Evolutionary conservation across 371 early-diverging fungal species (phyloP), one percentile per base, ranked within the genome.

Genomic region (Zopfochytrium polystomum): DNA sequence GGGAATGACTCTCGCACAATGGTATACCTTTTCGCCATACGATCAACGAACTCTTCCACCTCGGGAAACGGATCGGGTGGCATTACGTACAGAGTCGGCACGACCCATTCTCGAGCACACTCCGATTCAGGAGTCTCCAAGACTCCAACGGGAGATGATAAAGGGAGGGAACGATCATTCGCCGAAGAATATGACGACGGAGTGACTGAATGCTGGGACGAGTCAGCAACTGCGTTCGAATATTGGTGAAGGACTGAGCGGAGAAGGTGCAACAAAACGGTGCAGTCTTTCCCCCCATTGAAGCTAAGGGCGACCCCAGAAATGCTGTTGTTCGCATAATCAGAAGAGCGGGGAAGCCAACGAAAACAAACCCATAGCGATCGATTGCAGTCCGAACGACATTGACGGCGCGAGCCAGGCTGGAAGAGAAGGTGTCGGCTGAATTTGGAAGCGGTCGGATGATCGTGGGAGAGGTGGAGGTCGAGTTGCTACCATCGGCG

Each of bases 251-350:
- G 74, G 2, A 80, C 88, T 1, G 88, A 88, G 9, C 80, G 77
- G 13, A 88, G 82, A 26, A 97, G 74, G 72, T 92, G 89, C 30
- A 97, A 76, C 50, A 96, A 73, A 6, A 93, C 92, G 1, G 95
- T 95, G 75, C 98, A 96, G 72, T 97, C 98, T 72, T 97, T 97
- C 25, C 98, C 98, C 15, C 98, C 98, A 70, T 97, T 97, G 68
- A 94, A 97, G 55, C 90, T 88, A 30, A 97, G 68, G 1, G 90
- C 80, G 5, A 89, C 60, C 0, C 79, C 80, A 4, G 82, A 71
- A 18, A 56, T 35, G 15, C 71, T 67, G 63, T 42, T 11, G n/a
- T 42, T n/a, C n/a, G 11, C n/a, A n/a, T 42, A 11, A 42, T 13
- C n/a, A 11, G 11, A 42, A 42, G 13, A 13, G 42, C 11, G 42